These are phyloP conservation scores for Sphaerulina populicola DNA, from an alignment of 2,329 filamentous ascomycete genomes.

Conservation along the genomic window DNA sequence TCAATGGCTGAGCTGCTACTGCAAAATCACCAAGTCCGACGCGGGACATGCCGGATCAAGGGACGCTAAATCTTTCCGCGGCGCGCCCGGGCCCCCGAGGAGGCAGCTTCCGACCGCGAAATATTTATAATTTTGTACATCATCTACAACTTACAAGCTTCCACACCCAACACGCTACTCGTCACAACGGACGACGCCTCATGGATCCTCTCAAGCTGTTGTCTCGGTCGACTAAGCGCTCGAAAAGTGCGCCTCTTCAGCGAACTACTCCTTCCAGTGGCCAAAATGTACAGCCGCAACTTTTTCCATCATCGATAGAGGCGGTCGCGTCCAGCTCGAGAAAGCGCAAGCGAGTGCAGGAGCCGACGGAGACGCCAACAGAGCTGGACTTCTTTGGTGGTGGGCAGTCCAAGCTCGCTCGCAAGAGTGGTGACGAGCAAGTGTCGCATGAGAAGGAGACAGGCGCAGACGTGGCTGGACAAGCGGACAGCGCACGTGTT, in stretches of 20 bases:
- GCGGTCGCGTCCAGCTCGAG: conserved; percentile 17
- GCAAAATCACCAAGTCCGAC: neutral
- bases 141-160: neutral
- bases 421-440: neutral
- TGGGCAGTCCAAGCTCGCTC: neutral
- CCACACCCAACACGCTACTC: neutral
- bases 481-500: neutral
- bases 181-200: neutral
- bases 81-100: neutral
- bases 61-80: neutral
- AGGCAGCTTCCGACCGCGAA: neutral
- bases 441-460: neutral
- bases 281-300: conserved; percentile 57
- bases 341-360: conserved; percentile 39
- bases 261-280: conserved; percentile 56
- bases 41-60: neutral
- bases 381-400: conserved; percentile 41
- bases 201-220: conserved; percentile 70
- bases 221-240: conserved; percentile 58
- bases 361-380: conserved; percentile 24
- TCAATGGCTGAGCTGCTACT: conserved; percentile 9
- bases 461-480: neutral
- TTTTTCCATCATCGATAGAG: conserved; percentile 42
- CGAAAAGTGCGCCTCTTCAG: conserved; percentile 35
- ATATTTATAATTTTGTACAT: neutral